phyloP scores from a whole-genome alignment of 306 rosid species.

The Macrotyloma uniflorum region DNA sequence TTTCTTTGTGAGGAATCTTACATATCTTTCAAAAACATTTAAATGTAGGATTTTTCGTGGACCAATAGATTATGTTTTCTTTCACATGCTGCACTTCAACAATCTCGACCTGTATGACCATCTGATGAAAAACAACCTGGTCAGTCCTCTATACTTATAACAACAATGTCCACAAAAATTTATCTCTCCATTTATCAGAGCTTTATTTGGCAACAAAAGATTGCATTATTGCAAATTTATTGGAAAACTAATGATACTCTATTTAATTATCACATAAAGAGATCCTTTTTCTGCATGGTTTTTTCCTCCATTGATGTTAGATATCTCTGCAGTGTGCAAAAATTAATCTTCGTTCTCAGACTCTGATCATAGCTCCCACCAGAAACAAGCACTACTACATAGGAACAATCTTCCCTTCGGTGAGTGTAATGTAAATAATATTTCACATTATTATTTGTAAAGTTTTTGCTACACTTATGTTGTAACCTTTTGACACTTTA shows the following conservation, averaged over 20 bases:
- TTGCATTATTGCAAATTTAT: not conserved
- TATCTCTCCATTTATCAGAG: not conserved
- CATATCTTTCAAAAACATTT: not conserved
- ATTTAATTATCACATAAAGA: not conserved
- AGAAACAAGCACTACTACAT: not conserved
- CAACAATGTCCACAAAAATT: too few relatives aligned
- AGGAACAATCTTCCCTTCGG: constrained; percentile 34
- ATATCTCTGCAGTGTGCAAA: constrained; percentile 30
- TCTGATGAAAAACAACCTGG: not conserved
- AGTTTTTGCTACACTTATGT: not conserved
- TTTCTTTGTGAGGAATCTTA: not conserved
- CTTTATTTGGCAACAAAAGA: not conserved
- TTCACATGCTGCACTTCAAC: not conserved
- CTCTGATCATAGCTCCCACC: constrained; percentile 3
- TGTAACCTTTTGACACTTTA: not conserved
- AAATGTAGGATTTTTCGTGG: constrained; percentile 3
- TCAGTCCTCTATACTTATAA: constrained; percentile 4
- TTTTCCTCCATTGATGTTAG: not conserved
- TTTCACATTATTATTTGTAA: not conserved
- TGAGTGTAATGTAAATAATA: constrained; percentile 20
- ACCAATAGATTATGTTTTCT: constrained; percentile 6
- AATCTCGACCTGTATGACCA: not conserved
- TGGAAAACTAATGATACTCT: not conserved
- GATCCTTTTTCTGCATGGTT: not conserved
- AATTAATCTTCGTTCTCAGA: constrained; percentile 13